These are phyloP conservation scores for Cladophialophora yegresii DNA, from an alignment of 2,329 filamentous ascomycete genomes.

Conservation along the genomic window DNA sequence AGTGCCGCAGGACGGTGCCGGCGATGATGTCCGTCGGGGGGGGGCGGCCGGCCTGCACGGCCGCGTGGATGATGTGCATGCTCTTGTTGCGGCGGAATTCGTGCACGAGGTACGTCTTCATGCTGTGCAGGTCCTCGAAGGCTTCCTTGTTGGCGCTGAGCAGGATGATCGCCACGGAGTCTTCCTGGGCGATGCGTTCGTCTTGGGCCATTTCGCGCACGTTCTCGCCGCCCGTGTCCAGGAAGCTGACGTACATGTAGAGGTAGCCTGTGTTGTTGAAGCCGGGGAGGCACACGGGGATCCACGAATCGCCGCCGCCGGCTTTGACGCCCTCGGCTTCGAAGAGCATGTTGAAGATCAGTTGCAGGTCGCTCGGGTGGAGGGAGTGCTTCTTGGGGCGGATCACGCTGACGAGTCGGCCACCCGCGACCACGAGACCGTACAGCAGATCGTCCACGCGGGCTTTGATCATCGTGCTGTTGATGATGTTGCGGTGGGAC, in stretches of 20 bases:
- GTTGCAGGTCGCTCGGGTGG: slow-evolving; percentile 89
- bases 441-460: slow-evolving; percentile 81
- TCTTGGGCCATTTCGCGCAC: slow-evolving; percentile 47
- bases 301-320: slow-evolving; percentile 95
- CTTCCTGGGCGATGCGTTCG: slow-evolving; percentile 55
- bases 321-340: slow-evolving; percentile 89
- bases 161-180: slow-evolving; percentile 83
- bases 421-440: slow-evolving; percentile 88
- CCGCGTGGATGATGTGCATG: slow-evolving; percentile 71
- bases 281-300: slow-evolving; percentile 89
- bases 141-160: slow-evolving; percentile 92
- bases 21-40: slow-evolving; percentile 74
- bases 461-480: slow-evolving; percentile 79
- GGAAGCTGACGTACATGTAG: slow-evolving; percentile 99
- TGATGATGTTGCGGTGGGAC: slow-evolving; percentile 80
- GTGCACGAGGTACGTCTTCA: slow-evolving; percentile 63
- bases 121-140: slow-evolving; percentile 83
- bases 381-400: slow-evolving; percentile 91
- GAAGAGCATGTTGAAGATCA: slow-evolving; percentile 99
- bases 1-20: slow-evolving; percentile 80
- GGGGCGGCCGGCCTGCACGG: slow-evolving; percentile 71
- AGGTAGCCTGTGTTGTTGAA: slow-evolving; percentile 97
- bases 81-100: slow-evolving; percentile 76
- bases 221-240: slow-evolving; percentile 62
- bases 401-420: slow-evolving; percentile 90